phyloP scores from a whole-genome alignment of 106 monocot species.

The Allium fistulosum region DNA sequence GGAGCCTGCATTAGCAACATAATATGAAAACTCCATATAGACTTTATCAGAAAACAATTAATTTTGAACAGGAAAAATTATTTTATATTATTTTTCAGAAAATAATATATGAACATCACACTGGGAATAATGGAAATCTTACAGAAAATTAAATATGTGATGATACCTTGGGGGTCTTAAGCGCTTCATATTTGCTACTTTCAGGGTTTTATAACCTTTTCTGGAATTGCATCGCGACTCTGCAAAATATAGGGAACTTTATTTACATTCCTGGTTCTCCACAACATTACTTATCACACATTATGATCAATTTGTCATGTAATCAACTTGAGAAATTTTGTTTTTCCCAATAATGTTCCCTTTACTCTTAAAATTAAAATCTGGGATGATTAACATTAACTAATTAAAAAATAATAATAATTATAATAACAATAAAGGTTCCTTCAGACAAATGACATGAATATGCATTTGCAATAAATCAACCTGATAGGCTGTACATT shows the following conservation, averaged over 20 bases:
- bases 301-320: too few relatives aligned
- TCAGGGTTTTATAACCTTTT: conserved; percentile 69
- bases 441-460: neutral
- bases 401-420: neutral
- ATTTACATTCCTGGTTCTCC: neutral
- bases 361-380: too few relatives aligned
- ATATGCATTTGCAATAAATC: neutral
- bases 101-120: neutral
- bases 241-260: conserved; percentile 52
- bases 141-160: too few relatives aligned
- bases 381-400: too few relatives aligned
- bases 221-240: conserved; percentile 69
- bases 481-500: neutral
- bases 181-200: conserved; percentile 71
- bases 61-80: too few relatives aligned
- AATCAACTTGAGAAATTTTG: too few relatives aligned
- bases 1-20: conserved; percentile 39
- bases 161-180: conserved; percentile 57
- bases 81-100: too few relatives aligned
- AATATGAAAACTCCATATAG: too few relatives aligned
- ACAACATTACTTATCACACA: too few relatives aligned
- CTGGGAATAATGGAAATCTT: neutral
- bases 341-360: too few relatives aligned
- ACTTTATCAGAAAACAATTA: too few relatives aligned
- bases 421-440: neutral